Conservation (phyloP, 1,284 basidiomycete genomes). For the Sanguinoderma infundibulare region DNA sequence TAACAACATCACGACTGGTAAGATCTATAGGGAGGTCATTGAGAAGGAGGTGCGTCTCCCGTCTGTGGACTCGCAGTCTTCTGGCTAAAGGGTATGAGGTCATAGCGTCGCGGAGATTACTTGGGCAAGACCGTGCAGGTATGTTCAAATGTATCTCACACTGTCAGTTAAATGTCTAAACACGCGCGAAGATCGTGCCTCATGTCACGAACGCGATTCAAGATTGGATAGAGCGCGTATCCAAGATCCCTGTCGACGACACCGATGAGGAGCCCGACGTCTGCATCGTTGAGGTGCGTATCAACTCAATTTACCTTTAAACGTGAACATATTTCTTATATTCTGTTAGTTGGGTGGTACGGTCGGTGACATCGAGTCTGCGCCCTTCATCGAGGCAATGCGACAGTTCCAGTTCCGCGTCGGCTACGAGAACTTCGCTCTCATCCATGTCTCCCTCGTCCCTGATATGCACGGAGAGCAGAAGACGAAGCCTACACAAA, state of each 20-base stretch:
- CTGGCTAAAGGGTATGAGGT: conserved; percentile 20
- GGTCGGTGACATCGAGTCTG: conserved; percentile 95
- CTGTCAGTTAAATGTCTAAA: background rate
- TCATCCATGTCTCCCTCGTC: conserved; percentile 98
- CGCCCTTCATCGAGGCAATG: conserved; percentile 98
- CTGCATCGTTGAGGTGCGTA: conserved; percentile 90
- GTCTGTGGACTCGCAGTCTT: background rate
- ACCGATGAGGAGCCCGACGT: conserved; percentile 94
- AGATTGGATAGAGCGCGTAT: conserved; percentile 97
- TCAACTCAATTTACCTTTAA: background rate
- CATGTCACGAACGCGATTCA: conserved; percentile 98
- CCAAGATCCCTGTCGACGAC: conserved; percentile 93
- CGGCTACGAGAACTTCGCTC: conserved; percentile 95
- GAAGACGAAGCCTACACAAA: conserved; percentile 99
- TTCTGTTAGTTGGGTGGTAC: conserved; percentile 85
- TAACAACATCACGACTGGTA: conserved; percentile 99
- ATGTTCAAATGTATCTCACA: conserved; percentile 21
- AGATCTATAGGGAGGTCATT: conserved; percentile 97
- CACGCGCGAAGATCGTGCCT: conserved; percentile 81
- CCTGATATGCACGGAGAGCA: conserved; percentile 99
- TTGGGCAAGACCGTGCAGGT: conserved; percentile 96
- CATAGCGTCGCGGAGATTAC: conserved; percentile 92
- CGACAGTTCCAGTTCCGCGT: conserved; percentile 99
- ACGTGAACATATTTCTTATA: background rate
- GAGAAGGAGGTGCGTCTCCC: conserved; percentile 82